Evolutionary conservation across 75 land plant species (phyloP).

Genomic region (Cryptomeria japonica): DNA sequence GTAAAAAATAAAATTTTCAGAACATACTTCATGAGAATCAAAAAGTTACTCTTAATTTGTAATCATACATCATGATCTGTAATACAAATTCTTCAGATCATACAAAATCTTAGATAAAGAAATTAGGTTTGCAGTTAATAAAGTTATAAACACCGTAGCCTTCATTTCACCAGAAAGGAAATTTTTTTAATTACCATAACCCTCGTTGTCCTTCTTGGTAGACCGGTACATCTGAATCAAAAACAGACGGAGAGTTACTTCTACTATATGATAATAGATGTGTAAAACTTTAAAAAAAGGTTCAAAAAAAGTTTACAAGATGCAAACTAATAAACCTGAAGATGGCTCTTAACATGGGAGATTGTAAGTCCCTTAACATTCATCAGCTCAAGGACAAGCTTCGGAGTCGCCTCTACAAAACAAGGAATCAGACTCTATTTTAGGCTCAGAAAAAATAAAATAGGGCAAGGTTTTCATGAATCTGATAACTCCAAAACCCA

Average conservation of each 20-base stretch:
- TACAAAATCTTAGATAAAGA: too few species aligned
- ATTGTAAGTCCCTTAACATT: slow-evolving; percentile 80
- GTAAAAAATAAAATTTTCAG: too few species aligned
- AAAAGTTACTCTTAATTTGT: too few species aligned
- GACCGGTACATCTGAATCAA: not conserved
- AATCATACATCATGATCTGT: too few species aligned
- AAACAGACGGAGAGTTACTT: not conserved
- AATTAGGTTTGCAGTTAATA: too few species aligned
- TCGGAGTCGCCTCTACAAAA: slow-evolving; percentile 59
- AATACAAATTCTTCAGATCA: too few species aligned
- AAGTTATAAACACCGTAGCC: too few species aligned
- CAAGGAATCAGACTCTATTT: not conserved
- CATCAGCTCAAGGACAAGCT: slow-evolving; percentile 80
- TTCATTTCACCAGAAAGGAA: too few species aligned
- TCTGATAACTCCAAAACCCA: not conserved
- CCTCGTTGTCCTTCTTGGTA: not conserved
- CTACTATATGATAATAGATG: too few species aligned
- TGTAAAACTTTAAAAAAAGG: not conserved
- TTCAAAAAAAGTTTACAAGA: not conserved
- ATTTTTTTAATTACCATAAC: not conserved
- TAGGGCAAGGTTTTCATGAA: not conserved
- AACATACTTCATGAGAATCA: too few species aligned
- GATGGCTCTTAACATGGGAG: slow-evolving; percentile 84
- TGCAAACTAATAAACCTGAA: slow-evolving; percentile 43
- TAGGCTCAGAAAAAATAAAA: not conserved